Base-by-base conservation (phyloP, 2,329 filamentous ascomycete species). In the Monosporascus sp. region DNA sequence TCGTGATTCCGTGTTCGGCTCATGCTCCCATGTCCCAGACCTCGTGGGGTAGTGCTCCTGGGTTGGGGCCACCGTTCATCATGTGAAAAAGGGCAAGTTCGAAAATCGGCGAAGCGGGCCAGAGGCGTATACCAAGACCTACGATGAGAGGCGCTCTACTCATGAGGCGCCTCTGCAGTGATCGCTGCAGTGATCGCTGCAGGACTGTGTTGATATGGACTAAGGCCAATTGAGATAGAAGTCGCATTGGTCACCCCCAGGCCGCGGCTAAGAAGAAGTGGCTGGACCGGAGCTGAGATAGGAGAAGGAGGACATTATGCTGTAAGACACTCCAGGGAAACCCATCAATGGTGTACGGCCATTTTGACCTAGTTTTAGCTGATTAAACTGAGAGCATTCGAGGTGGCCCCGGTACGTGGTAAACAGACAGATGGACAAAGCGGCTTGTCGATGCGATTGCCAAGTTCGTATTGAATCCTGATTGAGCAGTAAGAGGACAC, bases 241-340 rank as follows among this genome's bases (percentile, higher is more conserved):
- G 11, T 31, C 26, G 7, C 43, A 26, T 31, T 46, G 43, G 14
- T 27, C 14, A 5, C 22, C 14, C 14, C 31, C 24, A 17, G 17
- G 22, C 14, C 5, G 43, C 19, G 43, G 43, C 24, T 46, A 26
- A 46, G n/a, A 14, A 14, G 20, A 41, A 40, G 48, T 59, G 55
- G 58, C 52, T 52, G 46, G 8, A 14, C 40, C 53, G 52, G 55
- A 59, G 31, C 58, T 56, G 56, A 22, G 49, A 56, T 59, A 52
- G 54, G 55, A 51, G 20, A 45, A 26, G 22, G 26, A 45, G 20
- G 20, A 5, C 43, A 45, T 45, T 24, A 7, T 45, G 43, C 16
- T 24, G 43, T 27, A 8, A 45, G 43, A 45, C 43, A 27, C 20
- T 24, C 26, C 11, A 9, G 16, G 43, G 27, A 5, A 45, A 7